Percentiles rank a stretch among this genome's conserved stretches.
Conservation (phyloP, 2,329 filamentous ascomycete genomes). For the Xylariales sp. region DNA sequence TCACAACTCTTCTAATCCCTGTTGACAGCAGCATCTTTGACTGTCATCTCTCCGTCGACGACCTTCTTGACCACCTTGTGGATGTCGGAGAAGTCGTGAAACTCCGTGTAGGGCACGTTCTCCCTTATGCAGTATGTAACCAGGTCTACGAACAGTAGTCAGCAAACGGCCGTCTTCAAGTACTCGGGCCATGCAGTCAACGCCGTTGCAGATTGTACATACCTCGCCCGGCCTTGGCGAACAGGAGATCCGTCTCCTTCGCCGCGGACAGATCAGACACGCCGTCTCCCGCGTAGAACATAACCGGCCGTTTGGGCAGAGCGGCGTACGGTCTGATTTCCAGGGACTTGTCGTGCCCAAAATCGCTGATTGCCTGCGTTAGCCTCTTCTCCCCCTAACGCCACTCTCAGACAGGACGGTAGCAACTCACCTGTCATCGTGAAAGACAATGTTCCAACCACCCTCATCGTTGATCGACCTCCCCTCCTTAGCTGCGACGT, state of each 20-base stretch:
- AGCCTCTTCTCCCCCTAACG: neutral
- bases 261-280: conserved; percentile 91
- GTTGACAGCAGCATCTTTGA: conserved; percentile 60
- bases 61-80: conserved; percentile 72
- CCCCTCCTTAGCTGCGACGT: conserved; percentile 58
- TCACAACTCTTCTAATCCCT: too few species aligned
- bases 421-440: conserved; percentile 67
- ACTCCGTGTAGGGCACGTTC: conserved; percentile 81
- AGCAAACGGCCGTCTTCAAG: too few species aligned
- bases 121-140: conserved; percentile 82
- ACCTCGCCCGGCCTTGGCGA: conserved; percentile 89
- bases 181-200: too few species aligned
- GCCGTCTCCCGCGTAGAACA: conserved; percentile 95
- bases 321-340: conserved; percentile 84
- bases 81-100: conserved; percentile 79
- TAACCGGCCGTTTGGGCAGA: conserved; percentile 69
- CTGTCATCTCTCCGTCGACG: conserved; percentile 63
- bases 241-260: conserved; percentile 86
- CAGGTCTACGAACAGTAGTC: conserved; percentile 65
- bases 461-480: conserved; percentile 73
- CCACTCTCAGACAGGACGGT: too few species aligned
- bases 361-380: conserved; percentile 47
- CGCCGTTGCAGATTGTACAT: too few species aligned
- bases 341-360: conserved; percentile 95
- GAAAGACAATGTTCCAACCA: conserved; percentile 85